These are phyloP conservation scores for Ceratocystis cacaofunesta DNA, from an alignment of 2,329 filamentous ascomycete genomes.

Conservation along the genomic window DNA sequence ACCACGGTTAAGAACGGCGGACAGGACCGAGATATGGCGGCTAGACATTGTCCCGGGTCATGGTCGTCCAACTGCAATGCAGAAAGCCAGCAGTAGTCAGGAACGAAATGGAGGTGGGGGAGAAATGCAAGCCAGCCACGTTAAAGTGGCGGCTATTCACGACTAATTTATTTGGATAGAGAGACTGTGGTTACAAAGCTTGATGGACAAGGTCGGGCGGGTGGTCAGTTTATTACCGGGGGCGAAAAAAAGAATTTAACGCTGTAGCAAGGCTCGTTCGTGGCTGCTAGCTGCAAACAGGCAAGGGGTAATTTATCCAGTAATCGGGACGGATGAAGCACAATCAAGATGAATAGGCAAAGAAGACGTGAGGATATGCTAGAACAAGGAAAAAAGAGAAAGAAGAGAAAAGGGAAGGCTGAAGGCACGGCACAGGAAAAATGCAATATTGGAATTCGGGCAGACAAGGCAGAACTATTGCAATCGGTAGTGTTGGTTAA, in stretches of 20 bases:
- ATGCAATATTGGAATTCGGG: neutral
- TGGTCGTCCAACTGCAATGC: conserved; percentile 21
- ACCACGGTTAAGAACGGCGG: neutral
- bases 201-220: neutral
- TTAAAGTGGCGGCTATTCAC: conserved; percentile 17
- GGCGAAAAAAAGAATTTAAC: neutral
- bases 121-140: conserved; percentile 15
- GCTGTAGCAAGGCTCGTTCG: neutral
- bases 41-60: conserved; percentile 31
- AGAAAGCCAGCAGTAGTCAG: conserved; percentile 17
- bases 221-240: neutral
- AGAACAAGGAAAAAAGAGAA: neutral
- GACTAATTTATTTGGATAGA: conserved; percentile 6
- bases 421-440: neutral
- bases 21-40: conserved; percentile 18
- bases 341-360: neutral
- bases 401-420: neutral
- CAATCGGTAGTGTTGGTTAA: too few species aligned
- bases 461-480: neutral
- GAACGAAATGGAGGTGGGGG: neutral
- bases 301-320: neutral
- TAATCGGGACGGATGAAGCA: neutral
- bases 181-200: neutral
- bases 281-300: neutral
- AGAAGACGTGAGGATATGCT: neutral